Base-by-base conservation (phyloP, 306 rosid species). In the Pachyrhizus erosus region DNA sequence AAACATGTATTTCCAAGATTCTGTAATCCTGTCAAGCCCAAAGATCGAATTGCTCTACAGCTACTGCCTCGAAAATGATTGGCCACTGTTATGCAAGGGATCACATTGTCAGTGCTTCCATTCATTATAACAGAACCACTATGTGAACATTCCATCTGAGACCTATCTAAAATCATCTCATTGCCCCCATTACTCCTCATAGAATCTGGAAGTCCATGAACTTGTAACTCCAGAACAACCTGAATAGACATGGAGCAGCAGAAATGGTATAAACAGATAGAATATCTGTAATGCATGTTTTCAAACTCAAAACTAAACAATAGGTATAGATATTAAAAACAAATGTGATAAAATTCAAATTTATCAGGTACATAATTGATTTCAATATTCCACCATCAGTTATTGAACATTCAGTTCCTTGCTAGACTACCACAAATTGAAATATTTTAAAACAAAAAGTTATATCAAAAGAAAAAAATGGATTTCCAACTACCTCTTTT, bases 1-100 rank as follows among this genome's bases (percentile, higher is more conserved):
- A 91, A 94, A 86, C 98, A 94, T 43, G 98, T 92, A 88, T 94
- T 94, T 75, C 98, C 98, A 84, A 94, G 97, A 91, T 94, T 94
- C 39, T 91, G 88, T 76, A 94, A 78, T 84, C 98, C 98, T 60
- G 89, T 86, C 89, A 94, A 89, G 75, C 98, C 96, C 87, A 91
- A 82, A 40, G 90, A 76, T 69, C 83, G 85, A 80, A 78, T 87
- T 77, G 85, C 86, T 79, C 83, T 81, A 75, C 78, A 90, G 87
- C 88, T 81, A 82, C 75, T 84, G 85, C 76, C 73, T 76, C 5
- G 85, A 80, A 77, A 75, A 77, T 86, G 78, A 76, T 83, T 81
- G 55, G 79, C 24, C 55, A 31, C 27, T 82, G 80, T 72, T 48
- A 82, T 72, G 42, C 72, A 21, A 39, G 85, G 79, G 58, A 84